phyloP scores from a whole-genome alignment of 768 basidiomycete species.

The Amanita exitialis region DNA sequence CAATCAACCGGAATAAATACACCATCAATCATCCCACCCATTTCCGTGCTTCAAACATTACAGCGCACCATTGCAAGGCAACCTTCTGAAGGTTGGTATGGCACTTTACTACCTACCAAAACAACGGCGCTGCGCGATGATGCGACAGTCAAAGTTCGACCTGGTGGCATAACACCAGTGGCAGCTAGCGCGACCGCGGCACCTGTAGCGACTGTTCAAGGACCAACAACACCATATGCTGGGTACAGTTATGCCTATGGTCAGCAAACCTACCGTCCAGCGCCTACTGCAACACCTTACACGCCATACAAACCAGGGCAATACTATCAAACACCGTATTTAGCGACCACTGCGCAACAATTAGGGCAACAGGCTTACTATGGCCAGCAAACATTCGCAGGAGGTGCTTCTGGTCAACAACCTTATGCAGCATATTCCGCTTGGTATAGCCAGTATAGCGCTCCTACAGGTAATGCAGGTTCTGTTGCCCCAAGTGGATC shows the following conservation, averaged over 20 bases:
- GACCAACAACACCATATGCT: constrained; percentile 20
- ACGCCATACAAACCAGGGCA: constrained; percentile 26
- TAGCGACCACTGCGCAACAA: constrained; percentile 14
- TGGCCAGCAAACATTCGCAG: constrained; percentile 23
- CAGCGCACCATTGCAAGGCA: constrained; percentile 58
- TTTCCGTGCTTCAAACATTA: constrained; percentile 56
- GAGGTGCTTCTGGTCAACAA: constrained; percentile 20
- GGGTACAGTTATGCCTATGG: constrained; percentile 26
- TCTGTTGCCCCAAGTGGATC: constrained; percentile 14
- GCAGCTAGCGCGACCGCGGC: constrained; percentile 24
- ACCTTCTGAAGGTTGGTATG: constrained; percentile 61
- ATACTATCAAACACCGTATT: constrained; percentile 21
- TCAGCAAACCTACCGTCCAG: constrained; percentile 8
- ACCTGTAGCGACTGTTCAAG: constrained; percentile 15
- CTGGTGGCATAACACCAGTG: constrained; percentile 24
- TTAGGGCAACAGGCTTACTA: constrained; percentile 23
- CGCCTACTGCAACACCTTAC: constrained; percentile 17
- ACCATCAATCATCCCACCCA: constrained; percentile 49
- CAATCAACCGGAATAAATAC: constrained; percentile 31
- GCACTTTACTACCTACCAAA: constrained; percentile 52
- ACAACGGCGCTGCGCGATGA: constrained; percentile 64
- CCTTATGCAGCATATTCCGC: constrained; percentile 23
- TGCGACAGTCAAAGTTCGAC: constrained; percentile 53
- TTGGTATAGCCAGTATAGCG: constrained; percentile 23
- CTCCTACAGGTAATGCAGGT: constrained; percentile 5